Evolutionary conservation across 176 grass and related monocot genomes (phyloP), one percentile per base, ranked within the genome.

Genomic region (Panicum miliaceum): DNA sequence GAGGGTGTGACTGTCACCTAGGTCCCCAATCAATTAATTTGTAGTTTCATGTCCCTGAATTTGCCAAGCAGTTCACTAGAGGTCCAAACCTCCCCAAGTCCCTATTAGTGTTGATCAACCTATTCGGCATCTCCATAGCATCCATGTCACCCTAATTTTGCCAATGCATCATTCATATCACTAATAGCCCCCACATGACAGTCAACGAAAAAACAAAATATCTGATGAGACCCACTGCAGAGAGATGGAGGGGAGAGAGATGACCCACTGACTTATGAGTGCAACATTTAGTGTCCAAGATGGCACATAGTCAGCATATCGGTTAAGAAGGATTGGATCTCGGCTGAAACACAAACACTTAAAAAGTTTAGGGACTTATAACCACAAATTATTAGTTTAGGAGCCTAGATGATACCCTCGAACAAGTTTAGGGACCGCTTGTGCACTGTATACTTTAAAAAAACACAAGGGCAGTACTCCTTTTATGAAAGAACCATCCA

Each of bases 271-370:
- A 70, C 20, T 43, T 41, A 12, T 45, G 67, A 5, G 22, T 70
- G n/a, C 11, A 45, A 43, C 38, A 70, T 70, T 25, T 70, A 70
- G 67, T 20, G 35, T 68, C 20, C 66, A 68, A n/a, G 66, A 69
- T 69, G 67, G 22, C 67, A 45, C 67, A 57, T 69, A 70, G 20
- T 68, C 37, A 45, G 36, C 40, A 43, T 3, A 12, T 43, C 23
- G 0, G 46, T 3, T 47, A 26, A 71, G 67, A 70, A 42, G 40
- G 6, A 45, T 45, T 43, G 67, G n/a, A 70, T n/a, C 67, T 70
- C 2, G 2, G 25, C 40, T 12, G 22, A 43, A 45, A 70, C 23
- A 45, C 11, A 70, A 45, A 26, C 23, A 45, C 22, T 45, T 26
- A 69, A 43, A 22, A 69, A 42, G 19, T 43, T 43, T 23, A 69